Evolutionary conservation across 192 early-diverging fungal species (phyloP).

Genomic region (Entomortierella chlamydospora): DNA sequence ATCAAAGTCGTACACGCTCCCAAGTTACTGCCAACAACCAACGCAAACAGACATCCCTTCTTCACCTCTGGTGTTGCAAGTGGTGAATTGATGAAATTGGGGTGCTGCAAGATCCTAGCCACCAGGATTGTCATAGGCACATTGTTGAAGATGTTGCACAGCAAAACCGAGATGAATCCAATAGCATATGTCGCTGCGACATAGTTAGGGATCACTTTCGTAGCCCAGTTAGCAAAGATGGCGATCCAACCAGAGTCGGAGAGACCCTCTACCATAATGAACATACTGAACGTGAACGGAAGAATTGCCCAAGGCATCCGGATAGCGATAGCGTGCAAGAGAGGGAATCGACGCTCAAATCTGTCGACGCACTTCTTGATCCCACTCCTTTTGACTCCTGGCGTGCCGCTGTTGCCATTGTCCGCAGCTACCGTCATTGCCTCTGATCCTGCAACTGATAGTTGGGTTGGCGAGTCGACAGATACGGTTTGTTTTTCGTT

Average conservation of each 20-base stretch:
- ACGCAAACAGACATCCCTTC: slow-evolving; percentile 74
- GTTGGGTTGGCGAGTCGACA: background rate
- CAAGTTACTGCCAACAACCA: slow-evolving; percentile 84
- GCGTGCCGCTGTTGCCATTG: background rate
- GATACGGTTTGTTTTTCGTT: background rate
- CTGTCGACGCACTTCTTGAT: background rate
- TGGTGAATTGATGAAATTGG: slow-evolving; percentile 62
- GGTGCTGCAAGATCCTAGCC: slow-evolving; percentile 75
- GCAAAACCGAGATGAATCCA: slow-evolving; percentile 69
- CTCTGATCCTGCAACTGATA: background rate
- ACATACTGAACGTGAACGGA: slow-evolving; percentile 88
- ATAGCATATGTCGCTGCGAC: slow-evolving; percentile 71
- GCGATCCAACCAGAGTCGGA: slow-evolving; percentile 74
- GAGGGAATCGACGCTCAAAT: slow-evolving; percentile 58
- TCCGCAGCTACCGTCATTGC: background rate
- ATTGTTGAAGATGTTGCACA: slow-evolving; percentile 86
- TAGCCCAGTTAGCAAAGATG: slow-evolving; percentile 69
- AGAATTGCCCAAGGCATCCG: slow-evolving; percentile 83
- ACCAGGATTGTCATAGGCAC: slow-evolving; percentile 89
- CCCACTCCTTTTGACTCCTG: background rate
- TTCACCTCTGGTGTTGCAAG: slow-evolving; percentile 50
- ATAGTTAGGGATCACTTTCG: slow-evolving; percentile 62
- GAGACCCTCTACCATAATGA: slow-evolving; percentile 85
- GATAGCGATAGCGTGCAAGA: slow-evolving; percentile 57
- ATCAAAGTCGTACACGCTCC: slow-evolving; percentile 83